Evolutionary conservation across 1,139 yeast species (phyloP), one percentile per base, ranked within the genome.

Genomic region (Diutina catenulata): DNA sequence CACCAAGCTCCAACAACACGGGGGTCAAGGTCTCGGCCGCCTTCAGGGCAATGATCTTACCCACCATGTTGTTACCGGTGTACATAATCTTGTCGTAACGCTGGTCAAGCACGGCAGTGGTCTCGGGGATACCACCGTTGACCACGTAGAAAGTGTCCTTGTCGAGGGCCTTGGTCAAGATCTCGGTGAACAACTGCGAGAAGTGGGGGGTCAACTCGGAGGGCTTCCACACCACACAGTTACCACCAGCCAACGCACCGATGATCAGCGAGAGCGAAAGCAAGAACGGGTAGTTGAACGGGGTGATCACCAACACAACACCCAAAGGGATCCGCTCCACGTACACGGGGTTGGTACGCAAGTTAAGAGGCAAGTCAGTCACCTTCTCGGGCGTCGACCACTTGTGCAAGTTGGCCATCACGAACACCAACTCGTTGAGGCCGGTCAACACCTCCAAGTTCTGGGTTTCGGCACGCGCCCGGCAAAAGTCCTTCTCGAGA

Each of bases 1-100:
- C 96, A 38, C 97, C 97, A 37, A 91, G 67, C 59, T 88, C 97
- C 44, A 91, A 66, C 20, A 82, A 60, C 16, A 71, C 71, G 1
- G 97, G 97, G 1, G 95, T 84, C 49, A 88, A 65, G 28, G 74
- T 70, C 57, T 83, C 78, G 6, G 94, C 94, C 1, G 96, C 96
- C 38, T 82, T 82, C 43, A 68, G 64, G 23, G 93, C 82, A 36
- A 88, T 74, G 42, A 84, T 74, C 32, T 70, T 74, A 35, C 95
- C 97, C 19, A 87, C 94, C 13, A 53, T 51, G 19, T 75, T 71
- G 39, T 82, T 78, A 23, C 97, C 97, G 9, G 97, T 88, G 56
- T 82, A 83, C 59, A 88, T 68, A 44, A 88, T 86, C 58, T 82
- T 79, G 59, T 87, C 95, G 50, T 74, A 84, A 48, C 75, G 74